Conservation (phyloP, 176 grass and related monocot genomes). For the Musa itinerans region DNA sequence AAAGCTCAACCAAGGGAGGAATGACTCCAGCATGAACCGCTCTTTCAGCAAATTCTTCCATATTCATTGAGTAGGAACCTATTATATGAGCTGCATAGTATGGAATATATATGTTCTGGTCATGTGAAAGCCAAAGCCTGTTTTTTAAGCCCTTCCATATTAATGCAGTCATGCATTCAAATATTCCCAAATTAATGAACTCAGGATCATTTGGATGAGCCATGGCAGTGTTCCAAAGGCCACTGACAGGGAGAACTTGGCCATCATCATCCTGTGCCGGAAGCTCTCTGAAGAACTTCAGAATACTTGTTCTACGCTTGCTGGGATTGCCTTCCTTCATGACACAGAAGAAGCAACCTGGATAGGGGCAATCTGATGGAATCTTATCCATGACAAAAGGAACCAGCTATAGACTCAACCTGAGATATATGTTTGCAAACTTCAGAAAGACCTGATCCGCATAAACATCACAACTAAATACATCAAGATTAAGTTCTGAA, state of each 20-base stretch:
- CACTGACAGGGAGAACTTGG: conserved; percentile 89
- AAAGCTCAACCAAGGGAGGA: conserved; percentile 88
- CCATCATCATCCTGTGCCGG: conserved; percentile 89
- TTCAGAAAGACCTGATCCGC: not conserved
- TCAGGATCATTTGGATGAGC: conserved; percentile 95
- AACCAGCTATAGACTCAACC: not conserved
- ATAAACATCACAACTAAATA: not conserved
- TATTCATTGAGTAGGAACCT: conserved; percentile 98
- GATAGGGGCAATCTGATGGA: conserved; percentile 84
- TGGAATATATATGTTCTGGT: conserved; percentile 97
- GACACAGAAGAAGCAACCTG: conserved; percentile 96
- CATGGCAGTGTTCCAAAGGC: conserved; percentile 99
- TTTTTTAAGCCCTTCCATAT: conserved; percentile 99
- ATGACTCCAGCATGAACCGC: conserved; percentile 88
- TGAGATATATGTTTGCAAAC: not conserved
- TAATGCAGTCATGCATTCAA: conserved; percentile 91
- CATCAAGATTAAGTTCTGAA: not conserved
- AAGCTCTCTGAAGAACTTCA: conserved; percentile 96
- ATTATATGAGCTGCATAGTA: conserved; percentile 98
- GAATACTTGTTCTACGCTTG: conserved; percentile 74
- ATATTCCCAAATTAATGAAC: conserved; percentile 88
- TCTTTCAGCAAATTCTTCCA: conserved; percentile 89
- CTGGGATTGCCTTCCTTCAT: conserved; percentile 95
- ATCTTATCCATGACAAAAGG: conserved; percentile 52
- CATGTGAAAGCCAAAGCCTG: conserved; percentile 87